These are phyloP conservation scores for Tetrapisispora taiwanensis DNA, from an alignment of 805 yeast genomes.

Conservation along the genomic window DNA sequence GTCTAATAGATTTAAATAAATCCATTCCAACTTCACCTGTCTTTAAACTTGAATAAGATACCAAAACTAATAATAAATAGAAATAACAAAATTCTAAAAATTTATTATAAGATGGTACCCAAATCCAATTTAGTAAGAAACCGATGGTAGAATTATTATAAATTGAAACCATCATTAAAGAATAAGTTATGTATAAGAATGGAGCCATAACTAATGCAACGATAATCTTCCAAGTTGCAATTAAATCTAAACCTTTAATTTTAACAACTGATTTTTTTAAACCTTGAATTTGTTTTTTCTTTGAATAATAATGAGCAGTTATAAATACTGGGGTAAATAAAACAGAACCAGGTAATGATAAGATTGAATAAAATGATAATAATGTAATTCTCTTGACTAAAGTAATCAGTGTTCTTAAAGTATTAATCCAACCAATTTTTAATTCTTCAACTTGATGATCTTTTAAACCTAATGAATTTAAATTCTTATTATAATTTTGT, in stretches of 20 bases:
- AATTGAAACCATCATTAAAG: constrained; percentile 34
- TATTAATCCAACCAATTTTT: constrained; percentile 34
- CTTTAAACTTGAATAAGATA: constrained; percentile 77
- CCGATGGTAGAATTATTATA: constrained; percentile 21
- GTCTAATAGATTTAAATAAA: constrained; percentile 67
- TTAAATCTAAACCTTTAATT: constrained; percentile 78
- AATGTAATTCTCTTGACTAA: constrained; percentile 44
- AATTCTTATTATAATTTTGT: constrained; percentile 52
- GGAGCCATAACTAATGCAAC: constrained; percentile 83
- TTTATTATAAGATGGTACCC: constrained; percentile 17
- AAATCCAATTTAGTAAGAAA: constrained; percentile 25
- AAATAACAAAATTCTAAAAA: constrained; percentile 34
- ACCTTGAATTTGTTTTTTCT: constrained; percentile 64
- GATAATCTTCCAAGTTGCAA: constrained; percentile 92
- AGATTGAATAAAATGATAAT: constrained; percentile 40
- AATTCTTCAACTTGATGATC: constrained; percentile 61
- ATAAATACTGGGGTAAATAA: constrained; percentile 81
- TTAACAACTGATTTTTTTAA: constrained; percentile 86
- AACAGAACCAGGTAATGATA: constrained; percentile 77
- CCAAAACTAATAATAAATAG: constrained; percentile 50
- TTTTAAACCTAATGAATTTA: constrained; percentile 52
- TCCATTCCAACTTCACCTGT: constrained; percentile 91
- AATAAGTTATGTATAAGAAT: constrained; percentile 65
- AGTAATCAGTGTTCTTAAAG: constrained; percentile 37
- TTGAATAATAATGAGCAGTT: constrained; percentile 59